These are phyloP conservation scores for Pseudogymnoascus sp. DNA, from an alignment of 2,329 filamentous ascomycete species.

Conservation along the genomic window DNA sequence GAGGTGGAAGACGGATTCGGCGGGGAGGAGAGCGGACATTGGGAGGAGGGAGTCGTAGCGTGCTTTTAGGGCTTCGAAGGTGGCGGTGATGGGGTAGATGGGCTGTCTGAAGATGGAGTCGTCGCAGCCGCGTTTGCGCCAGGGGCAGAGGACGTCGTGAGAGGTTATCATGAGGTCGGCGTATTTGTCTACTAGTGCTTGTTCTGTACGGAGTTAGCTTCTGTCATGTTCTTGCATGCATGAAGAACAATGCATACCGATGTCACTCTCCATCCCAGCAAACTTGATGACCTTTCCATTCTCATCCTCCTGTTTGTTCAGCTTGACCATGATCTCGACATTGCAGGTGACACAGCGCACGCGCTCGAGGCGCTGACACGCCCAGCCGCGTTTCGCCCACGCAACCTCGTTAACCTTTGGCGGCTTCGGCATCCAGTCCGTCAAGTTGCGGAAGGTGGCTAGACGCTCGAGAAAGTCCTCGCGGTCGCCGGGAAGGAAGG, in stretches of 20 bases:
- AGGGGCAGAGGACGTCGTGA: constrained; percentile 75
- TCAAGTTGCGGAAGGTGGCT: constrained; percentile 82
- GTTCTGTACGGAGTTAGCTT: constrained; percentile 33
- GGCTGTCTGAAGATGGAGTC: constrained; percentile 53
- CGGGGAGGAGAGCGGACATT: constrained; percentile 46
- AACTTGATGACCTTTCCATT: constrained; percentile 44
- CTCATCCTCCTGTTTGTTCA: constrained; percentile 51
- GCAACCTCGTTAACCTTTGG: constrained; percentile 77
- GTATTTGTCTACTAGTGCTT: constrained; percentile 69
- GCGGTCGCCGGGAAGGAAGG: constrained; percentile 60
- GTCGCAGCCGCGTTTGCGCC: constrained; percentile 82
- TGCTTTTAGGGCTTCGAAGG: constrained; percentile 48
- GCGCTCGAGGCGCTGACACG: constrained; percentile 72
- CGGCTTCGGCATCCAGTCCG: constrained; percentile 89
- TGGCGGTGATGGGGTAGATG: constrained; percentile 51
- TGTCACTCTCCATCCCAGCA: constrained; percentile 49
- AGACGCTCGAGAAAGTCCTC: constrained; percentile 71
- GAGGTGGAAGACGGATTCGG: constrained; percentile 26
- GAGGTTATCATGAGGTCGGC: constrained; percentile 60
- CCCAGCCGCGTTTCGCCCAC: constrained; percentile 92
- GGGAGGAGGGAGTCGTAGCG: constrained; percentile 60
- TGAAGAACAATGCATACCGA: constrained; percentile 35
- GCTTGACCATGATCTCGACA: constrained; percentile 72
- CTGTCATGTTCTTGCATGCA: background rate
- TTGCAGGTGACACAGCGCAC: constrained; percentile 81